phyloP scores from a whole-genome alignment of 352 stramenopile genomes.

The Phytophthora gonapodyides region DNA sequence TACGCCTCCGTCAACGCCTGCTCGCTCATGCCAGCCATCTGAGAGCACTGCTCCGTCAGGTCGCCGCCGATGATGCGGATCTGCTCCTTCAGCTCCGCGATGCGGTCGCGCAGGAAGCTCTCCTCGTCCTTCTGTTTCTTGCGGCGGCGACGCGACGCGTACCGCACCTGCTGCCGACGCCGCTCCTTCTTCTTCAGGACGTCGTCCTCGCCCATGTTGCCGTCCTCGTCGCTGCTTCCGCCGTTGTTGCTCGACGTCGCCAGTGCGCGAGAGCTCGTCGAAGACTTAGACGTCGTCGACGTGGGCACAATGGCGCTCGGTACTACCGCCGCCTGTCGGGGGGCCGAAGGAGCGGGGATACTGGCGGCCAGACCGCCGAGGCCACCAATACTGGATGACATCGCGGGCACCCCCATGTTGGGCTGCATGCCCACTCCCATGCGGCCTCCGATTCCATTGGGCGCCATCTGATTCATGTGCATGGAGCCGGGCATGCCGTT shows the following conservation, averaged over 20 bases:
- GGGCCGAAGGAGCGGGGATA: constrained; percentile 14
- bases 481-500: constrained; percentile 34
- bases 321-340: constrained; percentile 24
- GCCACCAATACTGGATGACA: constrained; percentile 8
- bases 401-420: constrained; percentile 5
- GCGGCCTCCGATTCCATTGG: constrained; percentile 15
- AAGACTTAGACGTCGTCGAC: constrained; percentile 28
- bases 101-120: constrained; percentile 77
- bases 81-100: constrained; percentile 85
- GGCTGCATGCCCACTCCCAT: constrained; percentile 35
- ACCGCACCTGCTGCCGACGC: constrained; percentile 76
- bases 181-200: constrained; percentile 82
- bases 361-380: constrained; percentile 22
- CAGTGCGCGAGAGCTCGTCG: constrained; percentile 45
- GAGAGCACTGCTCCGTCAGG: constrained; percentile 75
- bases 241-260: constrained; percentile 53
- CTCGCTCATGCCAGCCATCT: constrained; percentile 84
- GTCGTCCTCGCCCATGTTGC: constrained; percentile 53
- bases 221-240: constrained; percentile 65
- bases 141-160: constrained; percentile 75
- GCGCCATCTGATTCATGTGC: constrained; percentile 41
- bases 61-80: constrained; percentile 83
- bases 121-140: constrained; percentile 89
- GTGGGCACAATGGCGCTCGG: constrained; percentile 50
- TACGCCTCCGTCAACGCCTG: constrained; percentile 78